Conservation (phyloP, 129 eudicot genomes). For the Helianthus tuberosus region DNA sequence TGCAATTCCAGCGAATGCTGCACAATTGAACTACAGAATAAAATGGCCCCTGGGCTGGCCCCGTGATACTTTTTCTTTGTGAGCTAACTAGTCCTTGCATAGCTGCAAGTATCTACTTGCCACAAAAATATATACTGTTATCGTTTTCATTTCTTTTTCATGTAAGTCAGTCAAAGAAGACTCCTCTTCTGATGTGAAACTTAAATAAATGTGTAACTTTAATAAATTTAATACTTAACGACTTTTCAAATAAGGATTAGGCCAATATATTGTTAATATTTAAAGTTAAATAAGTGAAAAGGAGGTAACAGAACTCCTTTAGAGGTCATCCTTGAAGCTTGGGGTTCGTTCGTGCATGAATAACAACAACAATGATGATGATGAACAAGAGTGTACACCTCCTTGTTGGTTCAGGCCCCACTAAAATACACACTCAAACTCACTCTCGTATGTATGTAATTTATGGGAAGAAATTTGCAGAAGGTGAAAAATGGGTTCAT, state of each 20-base stretch:
- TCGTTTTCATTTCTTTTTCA: not conserved
- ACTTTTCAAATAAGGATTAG: not conserved
- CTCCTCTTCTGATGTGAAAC: constrained; percentile 21
- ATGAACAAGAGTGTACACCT: no score
- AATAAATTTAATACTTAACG: constrained; percentile 7
- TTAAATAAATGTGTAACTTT: constrained; percentile 13
- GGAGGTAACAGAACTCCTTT: not conserved
- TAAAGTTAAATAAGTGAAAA: not conserved
- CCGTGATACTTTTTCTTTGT: constrained; percentile 16
- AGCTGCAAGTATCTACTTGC: constrained; percentile 14
- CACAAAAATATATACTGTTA: constrained; percentile 12
- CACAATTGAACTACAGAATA: constrained; percentile 39
- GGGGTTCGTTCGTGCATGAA: no score
- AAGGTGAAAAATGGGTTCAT: no score
- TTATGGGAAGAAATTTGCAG: no score
- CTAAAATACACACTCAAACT: no score
- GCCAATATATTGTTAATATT: not conserved
- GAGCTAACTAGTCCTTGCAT: constrained; percentile 27
- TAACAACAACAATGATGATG: no score
- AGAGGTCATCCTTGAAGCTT: no score
- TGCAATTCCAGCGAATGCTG: constrained; percentile 19
- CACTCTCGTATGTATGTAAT: no score
- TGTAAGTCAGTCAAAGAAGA: not conserved
- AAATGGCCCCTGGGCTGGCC: constrained; percentile 34
- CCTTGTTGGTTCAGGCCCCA: no score